phyloP scores from a whole-genome alignment of 768 basidiomycete genomes.

The Candolleomyces aberdarensis region DNA sequence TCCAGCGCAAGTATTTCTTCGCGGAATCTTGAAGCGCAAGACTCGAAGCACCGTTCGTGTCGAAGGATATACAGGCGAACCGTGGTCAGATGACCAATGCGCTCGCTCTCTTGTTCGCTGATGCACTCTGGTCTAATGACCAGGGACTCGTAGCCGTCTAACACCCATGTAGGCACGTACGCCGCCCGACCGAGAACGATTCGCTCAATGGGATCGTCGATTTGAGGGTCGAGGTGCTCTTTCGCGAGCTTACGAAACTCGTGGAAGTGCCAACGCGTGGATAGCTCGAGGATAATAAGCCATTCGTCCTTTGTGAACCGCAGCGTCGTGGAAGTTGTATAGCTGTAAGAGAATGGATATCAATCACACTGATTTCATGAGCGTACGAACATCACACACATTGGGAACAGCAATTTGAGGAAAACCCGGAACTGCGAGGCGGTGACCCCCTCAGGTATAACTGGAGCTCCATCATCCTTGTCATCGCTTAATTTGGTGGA shows the following conservation, averaged over 20 bases:
- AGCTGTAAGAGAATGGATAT: background rate
- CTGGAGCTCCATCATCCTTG: background rate
- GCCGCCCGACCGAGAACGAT: slow-evolving; percentile 54
- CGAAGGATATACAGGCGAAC: background rate
- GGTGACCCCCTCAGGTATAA: background rate
- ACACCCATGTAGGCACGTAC: slow-evolving; percentile 33
- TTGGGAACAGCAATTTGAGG: background rate
- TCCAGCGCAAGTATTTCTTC: no score
- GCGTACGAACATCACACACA: background rate
- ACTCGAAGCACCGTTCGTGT: background rate
- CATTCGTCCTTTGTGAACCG: background rate
- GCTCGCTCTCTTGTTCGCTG: slow-evolving; percentile 7
- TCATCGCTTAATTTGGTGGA: background rate
- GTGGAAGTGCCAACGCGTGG: slow-evolving; percentile 8
- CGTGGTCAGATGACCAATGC: slow-evolving; percentile 11
- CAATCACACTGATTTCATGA: background rate
- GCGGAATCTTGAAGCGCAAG: no score
- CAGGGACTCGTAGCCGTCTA: background rate
- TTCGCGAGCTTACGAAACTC: slow-evolving; percentile 8
- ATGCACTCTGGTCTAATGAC: background rate
- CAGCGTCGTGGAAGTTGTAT: background rate
- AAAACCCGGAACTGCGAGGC: background rate
- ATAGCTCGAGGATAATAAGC: slow-evolving; percentile 5
- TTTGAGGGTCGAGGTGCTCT: background rate
- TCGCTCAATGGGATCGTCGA: slow-evolving; percentile 5